Base-by-base conservation (phyloP, 2,329 filamentous ascomycete genomes). In the Ilyonectria sp. region DNA sequence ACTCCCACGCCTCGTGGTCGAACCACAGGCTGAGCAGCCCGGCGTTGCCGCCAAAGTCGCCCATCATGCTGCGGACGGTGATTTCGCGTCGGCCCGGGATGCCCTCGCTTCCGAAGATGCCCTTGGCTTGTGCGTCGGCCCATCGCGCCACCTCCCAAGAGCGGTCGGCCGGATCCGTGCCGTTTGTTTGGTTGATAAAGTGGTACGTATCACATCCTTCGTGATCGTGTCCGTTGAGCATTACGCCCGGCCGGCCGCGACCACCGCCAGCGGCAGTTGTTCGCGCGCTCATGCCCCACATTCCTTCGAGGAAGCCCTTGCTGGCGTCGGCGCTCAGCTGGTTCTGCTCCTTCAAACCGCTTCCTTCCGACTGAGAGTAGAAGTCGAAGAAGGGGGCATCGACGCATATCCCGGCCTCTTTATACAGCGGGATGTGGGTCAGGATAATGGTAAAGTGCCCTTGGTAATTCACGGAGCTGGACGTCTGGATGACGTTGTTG, bases 21-120 rank as follows among this genome's bases (percentile, higher is more conserved):
- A 95, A 98, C 95, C 95, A 99, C 1, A 93, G 87, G 69, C 93
- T 96, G 46, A 99, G 82, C 47, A 99, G 85, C 0, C 94, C 96
- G 0, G 94, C 94, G 78, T 98, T 96, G 21, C 96, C 96, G n/a
- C 90, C 92, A 80, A 93, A 99, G 63, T 93, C 93, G 63, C 96
- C 96, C 96, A 99, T 99, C 94, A 99, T 98, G 80, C 94, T 97
- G 66, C 95, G 91, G 2, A 99, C 93, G 0, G 96, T 99, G 71
- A 98, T 90, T 81, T 99, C 96, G 31, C 95, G 87, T 6, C 98
- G 84, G 1, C 92, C 92, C 0, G 92, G 89, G 3, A 88, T 73
- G 5, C 81, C 84, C 2, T 80, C 73, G 2, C 79, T 77, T 8
- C 79, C 82, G 1, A 84, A 76, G 23, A 91, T 69, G 67, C 80